Evolutionary conservation across 2,329 filamentous ascomycete genomes (phyloP).

Genomic region (Exophiala oligosperma): DNA sequence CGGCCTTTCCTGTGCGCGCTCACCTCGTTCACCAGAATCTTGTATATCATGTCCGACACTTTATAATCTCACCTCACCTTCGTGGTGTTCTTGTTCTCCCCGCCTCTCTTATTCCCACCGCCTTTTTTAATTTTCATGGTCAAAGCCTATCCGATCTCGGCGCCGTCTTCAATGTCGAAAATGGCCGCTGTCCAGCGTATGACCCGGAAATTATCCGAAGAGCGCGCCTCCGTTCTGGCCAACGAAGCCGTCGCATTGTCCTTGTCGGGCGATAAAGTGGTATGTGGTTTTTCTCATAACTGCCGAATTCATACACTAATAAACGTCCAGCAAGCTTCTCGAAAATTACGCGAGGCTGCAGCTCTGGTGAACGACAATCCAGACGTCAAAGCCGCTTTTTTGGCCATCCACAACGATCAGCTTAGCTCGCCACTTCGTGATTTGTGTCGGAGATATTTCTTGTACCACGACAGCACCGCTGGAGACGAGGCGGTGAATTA

Average conservation of each 20-base stretch:
- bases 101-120: not conserved
- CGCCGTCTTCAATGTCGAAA: slow-evolving; percentile 18
- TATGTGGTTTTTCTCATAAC: slow-evolving; percentile 30
- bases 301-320: slow-evolving; percentile 7
- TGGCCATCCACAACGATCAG: slow-evolving; percentile 43
- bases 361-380: slow-evolving; percentile 46
- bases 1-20: too few species aligned
- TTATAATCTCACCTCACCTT: slow-evolving; percentile 22
- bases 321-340: slow-evolving; percentile 43
- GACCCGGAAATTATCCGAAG: slow-evolving; percentile 38
- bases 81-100: slow-evolving; percentile 4
- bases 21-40: not conserved
- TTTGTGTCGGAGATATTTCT: slow-evolving; percentile 44
- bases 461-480: slow-evolving; percentile 42
- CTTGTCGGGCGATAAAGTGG: slow-evolving; percentile 47
- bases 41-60: slow-evolving; percentile 15
- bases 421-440: slow-evolving; percentile 40
- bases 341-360: slow-evolving; percentile 51
- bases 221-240: slow-evolving; percentile 47
- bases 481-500: slow-evolving; percentile 46
- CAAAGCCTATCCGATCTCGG: not conserved
- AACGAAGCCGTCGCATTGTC: slow-evolving; percentile 49
- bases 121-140: not conserved
- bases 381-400: slow-evolving; percentile 46
- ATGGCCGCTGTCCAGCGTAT: slow-evolving; percentile 25